These are phyloP conservation scores for Tilletia horrida DNA, from an alignment of 1,284 basidiomycete genomes.

Conservation along the genomic window DNA sequence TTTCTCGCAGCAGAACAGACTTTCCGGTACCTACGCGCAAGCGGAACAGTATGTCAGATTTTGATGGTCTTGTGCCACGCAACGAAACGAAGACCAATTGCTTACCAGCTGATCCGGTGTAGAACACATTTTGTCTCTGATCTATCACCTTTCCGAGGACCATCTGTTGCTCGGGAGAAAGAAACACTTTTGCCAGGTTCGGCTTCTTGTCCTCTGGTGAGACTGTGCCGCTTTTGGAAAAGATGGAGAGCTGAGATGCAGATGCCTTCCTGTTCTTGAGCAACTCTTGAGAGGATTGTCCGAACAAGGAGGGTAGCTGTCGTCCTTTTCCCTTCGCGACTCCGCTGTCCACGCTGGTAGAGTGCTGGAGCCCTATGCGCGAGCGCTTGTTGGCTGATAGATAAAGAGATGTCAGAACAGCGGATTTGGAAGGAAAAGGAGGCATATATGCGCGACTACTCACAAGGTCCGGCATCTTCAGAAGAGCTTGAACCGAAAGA, in stretches of 20 bases:
- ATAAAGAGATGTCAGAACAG: not conserved
- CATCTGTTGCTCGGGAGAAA: conserved; percentile 45
- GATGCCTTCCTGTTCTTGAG: not conserved
- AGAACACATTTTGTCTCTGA: conserved; percentile 72
- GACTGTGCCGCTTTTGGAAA: conserved; percentile 6
- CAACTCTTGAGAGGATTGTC: conserved; percentile 1
- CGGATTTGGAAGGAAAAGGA: not conserved
- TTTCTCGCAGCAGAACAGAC: conserved; percentile 85
- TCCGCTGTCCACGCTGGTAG: not conserved
- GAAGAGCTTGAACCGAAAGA: not conserved
- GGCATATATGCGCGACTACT: not conserved
- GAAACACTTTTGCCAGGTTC: conserved; percentile 25
- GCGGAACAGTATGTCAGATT: not conserved
- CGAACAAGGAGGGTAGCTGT: conserved; percentile 5
- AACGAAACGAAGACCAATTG: not conserved
- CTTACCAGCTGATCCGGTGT: conserved; percentile 75
- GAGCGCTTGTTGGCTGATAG: not conserved
- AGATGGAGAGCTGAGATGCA: not conserved
- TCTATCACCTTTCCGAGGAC: conserved; percentile 49
- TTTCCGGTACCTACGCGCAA: conserved; percentile 75
- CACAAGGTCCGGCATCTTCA: not conserved
- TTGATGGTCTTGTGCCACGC: not conserved
- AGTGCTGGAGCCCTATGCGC: not conserved
- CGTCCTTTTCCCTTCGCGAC: not conserved
- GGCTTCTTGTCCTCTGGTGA: not conserved